Percentiles rank a stretch among this genome's conserved stretches.
Conservation (phyloP, 208 protist genomes). For the Leishmania gerbilli region DNA sequence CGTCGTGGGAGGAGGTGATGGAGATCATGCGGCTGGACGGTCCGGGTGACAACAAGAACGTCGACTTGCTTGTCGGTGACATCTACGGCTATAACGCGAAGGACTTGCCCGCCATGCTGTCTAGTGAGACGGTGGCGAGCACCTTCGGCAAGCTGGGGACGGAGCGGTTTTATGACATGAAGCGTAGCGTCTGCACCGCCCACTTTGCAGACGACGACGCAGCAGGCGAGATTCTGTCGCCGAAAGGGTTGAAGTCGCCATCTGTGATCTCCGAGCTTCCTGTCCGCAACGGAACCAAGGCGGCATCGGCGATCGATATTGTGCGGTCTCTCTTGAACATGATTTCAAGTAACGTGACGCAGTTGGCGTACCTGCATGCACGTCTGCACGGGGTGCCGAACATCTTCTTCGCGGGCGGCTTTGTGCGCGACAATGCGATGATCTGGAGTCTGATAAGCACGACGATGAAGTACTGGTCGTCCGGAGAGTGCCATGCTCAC, state of each 20-base stretch:
- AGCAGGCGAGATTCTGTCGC: constrained; percentile 37
- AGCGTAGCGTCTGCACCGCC: constrained; percentile 26
- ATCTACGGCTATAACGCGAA: constrained; percentile 97
- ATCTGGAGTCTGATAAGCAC: constrained; percentile 90
- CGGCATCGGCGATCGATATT: constrained; percentile 77
- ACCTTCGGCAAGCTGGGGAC: constrained; percentile 90
- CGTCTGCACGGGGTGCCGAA: constrained; percentile 87
- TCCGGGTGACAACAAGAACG: constrained; percentile 93
- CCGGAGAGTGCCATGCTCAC: constrained; percentile 85
- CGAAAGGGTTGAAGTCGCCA: constrained; percentile 13
- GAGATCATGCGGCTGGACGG: constrained; percentile 93
- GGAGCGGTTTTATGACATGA: constrained; percentile 59
- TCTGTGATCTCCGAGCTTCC: constrained; percentile 6
- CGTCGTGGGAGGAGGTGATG: constrained; percentile 95
- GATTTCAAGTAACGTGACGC: constrained; percentile 96
- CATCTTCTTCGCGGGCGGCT: constrained; percentile 96
- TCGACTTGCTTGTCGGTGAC: constrained; percentile 97
- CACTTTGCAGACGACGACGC: constrained; percentile 44
- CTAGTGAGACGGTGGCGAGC: constrained; percentile 84
- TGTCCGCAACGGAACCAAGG: constrained; percentile 21
- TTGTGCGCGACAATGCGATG: constrained; percentile 93
- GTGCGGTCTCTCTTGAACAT: constrained; percentile 93
- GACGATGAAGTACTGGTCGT: constrained; percentile 95
- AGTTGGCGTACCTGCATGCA: constrained; percentile 96
- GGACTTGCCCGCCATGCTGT: constrained; percentile 88